Evolutionary conservation across 2,329 filamentous ascomycete genomes (phyloP).

Genomic region (Fusarium sp.): DNA sequence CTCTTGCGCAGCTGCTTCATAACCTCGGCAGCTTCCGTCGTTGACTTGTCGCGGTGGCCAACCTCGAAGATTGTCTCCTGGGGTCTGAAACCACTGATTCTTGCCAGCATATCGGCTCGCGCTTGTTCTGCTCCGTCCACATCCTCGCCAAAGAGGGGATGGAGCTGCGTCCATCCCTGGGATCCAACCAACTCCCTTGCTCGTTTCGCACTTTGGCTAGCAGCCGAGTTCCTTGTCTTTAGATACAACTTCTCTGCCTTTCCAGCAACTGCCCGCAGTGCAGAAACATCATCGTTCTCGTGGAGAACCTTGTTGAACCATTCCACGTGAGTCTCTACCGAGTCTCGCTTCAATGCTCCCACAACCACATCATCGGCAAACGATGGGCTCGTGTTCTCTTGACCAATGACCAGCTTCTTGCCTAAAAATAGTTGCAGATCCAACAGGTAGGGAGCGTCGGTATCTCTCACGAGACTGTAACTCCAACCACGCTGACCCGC

Average conservation of each 20-base stretch:
- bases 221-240: constrained; percentile 89
- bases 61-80: constrained; percentile 98
- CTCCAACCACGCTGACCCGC: constrained; percentile 94
- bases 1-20: constrained; percentile 79
- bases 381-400: constrained; percentile 71
- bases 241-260: constrained; percentile 96
- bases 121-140: constrained; percentile 75
- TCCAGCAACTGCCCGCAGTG: constrained; percentile 77
- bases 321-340: constrained; percentile 81
- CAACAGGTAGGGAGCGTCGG: constrained; percentile 90
- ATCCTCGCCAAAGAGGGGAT: constrained; percentile 82
- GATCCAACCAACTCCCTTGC: constrained; percentile 81
- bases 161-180: constrained; percentile 78
- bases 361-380: constrained; percentile 88
- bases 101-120: constrained; percentile 86
- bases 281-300: constrained; percentile 79
- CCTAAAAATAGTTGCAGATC: constrained; percentile 95
- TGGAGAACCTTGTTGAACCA: constrained; percentile 83
- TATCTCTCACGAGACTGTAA: constrained; percentile 90
- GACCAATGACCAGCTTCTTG: constrained; percentile 82
- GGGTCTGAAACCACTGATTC: constrained; percentile 89
- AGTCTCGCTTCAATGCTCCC: constrained; percentile 78
- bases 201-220: constrained; percentile 88
- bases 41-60: constrained; percentile 75
- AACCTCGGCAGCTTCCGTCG: constrained; percentile 76